Conservation (phyloP, 169 alveolate species). For the Condylostoma magnum region DNA sequence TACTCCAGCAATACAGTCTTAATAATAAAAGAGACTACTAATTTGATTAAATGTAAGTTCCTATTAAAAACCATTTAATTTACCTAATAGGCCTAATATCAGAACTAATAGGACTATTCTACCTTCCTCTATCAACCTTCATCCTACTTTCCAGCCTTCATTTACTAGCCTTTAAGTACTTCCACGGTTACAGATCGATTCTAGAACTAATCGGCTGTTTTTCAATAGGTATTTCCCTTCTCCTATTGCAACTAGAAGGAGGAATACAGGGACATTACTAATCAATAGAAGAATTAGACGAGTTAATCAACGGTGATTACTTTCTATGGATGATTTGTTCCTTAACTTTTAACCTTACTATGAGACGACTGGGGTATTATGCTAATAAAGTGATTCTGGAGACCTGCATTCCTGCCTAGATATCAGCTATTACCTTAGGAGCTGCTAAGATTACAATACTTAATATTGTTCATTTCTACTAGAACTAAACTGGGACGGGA, state of each 20-base stretch:
- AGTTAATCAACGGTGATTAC: background rate
- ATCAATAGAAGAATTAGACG: background rate
- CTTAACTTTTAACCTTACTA: background rate
- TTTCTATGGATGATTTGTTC: constrained; percentile 1
- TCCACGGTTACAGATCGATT: background rate
- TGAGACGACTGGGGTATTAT: constrained; percentile 9
- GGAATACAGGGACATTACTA: background rate
- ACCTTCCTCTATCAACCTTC: background rate
- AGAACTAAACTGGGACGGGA: background rate
- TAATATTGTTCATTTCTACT: background rate
- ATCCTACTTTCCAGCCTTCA: background rate
- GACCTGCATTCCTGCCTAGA: constrained; percentile 2
- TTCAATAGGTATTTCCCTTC: background rate
- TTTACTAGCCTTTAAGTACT: background rate
- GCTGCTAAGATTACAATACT: background rate
- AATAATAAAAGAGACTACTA: too few species aligned
- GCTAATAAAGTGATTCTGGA: background rate
- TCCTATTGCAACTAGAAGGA: background rate
- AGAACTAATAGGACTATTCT: background rate
- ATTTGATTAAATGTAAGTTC: too few species aligned
- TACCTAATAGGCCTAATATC: background rate
- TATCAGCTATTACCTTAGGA: background rate
- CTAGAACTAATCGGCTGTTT: background rate
- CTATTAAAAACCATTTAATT: too few species aligned
- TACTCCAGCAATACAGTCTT: too few species aligned